These are phyloP conservation scores for Mortierella sp. DNA, from an alignment of 371 early-diverging fungal genomes.

Conservation along the genomic window DNA sequence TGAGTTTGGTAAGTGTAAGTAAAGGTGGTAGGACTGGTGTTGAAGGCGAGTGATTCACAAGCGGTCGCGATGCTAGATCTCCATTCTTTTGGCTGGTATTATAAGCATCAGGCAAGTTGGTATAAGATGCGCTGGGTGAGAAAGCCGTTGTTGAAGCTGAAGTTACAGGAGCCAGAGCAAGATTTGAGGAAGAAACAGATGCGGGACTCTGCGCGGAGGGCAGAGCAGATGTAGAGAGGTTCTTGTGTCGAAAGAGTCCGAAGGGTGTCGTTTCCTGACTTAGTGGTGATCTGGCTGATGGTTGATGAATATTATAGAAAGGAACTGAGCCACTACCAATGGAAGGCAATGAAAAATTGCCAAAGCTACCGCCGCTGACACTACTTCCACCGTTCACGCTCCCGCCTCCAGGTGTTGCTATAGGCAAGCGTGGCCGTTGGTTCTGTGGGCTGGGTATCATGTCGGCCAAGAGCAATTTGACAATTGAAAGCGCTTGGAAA, in stretches of 20 bases:
- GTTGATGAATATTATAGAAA: slow-evolving; percentile 51
- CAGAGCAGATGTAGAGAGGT: slow-evolving; percentile 51
- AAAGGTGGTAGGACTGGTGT: slow-evolving; percentile 39
- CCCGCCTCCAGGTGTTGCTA: slow-evolving; percentile 17
- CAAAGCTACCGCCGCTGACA: slow-evolving; percentile 5
- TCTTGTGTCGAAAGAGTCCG: slow-evolving; percentile 56
- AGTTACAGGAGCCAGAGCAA: slow-evolving; percentile 32
- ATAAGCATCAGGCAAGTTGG: slow-evolving; percentile 36
- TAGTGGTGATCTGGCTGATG: slow-evolving; percentile 52
- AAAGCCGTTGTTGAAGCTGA: slow-evolving; percentile 19
- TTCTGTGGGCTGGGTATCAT: slow-evolving; percentile 53
- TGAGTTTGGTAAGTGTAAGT: slow-evolving; percentile 37
- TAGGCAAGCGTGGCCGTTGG: slow-evolving; percentile 37
- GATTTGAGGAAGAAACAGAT: slow-evolving; percentile 32
- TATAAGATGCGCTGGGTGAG: slow-evolving; percentile 44
- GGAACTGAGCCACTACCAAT: slow-evolving; percentile 12
- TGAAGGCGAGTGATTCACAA: slow-evolving; percentile 27
- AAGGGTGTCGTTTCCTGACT: slow-evolving; percentile 55
- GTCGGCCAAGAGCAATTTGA: neutral
- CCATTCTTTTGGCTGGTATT: slow-evolving; percentile 11
- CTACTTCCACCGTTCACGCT: slow-evolving; percentile 16
- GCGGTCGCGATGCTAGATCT: slow-evolving; percentile 16
- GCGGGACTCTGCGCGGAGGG: slow-evolving; percentile 26
- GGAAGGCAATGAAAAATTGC: slow-evolving; percentile 5
- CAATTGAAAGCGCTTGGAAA: neutral